Percentiles rank a stretch among this genome's conserved stretches.
phyloP scores from a whole-genome alignment of 176 grass and related monocot genomes.

The Microstegium vimineum region DNA sequence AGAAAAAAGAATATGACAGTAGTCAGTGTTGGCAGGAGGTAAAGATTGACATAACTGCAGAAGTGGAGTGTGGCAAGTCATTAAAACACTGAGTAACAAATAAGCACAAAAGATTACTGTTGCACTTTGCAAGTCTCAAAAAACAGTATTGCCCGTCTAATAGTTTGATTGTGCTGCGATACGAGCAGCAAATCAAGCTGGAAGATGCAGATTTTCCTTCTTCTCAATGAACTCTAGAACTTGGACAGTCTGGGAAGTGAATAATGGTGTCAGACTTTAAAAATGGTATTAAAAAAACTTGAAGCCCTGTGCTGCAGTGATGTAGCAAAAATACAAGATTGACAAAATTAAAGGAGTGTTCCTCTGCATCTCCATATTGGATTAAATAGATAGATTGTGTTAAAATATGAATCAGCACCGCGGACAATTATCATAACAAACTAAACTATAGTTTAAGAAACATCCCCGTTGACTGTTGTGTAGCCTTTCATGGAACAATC shows the following conservation, averaged over 20 bases:
- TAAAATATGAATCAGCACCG: too few species aligned
- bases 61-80: neutral
- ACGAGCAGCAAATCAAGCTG: constrained; percentile 66
- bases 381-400: too few species aligned
- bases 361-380: too few species aligned
- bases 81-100: neutral
- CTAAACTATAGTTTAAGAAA: too few species aligned
- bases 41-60: neutral
- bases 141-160: too few species aligned
- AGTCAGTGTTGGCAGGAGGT: neutral
- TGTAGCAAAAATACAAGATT: too few species aligned
- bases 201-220: constrained; percentile 86
- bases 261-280: neutral
- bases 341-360: too few species aligned
- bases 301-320: too few species aligned
- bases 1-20: neutral
- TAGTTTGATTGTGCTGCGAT: too few species aligned
- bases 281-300: too few species aligned
- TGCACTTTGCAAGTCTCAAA: too few species aligned
- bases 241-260: constrained; percentile 56
- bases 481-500: neutral
- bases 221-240: constrained; percentile 89
- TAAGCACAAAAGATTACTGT: constrained; percentile 49
- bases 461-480: neutral
- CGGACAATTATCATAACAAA: too few species aligned